Evolutionary conservation across 257 asterid genomes (phyloP).

Genomic region (Scutellaria baicalensis): DNA sequence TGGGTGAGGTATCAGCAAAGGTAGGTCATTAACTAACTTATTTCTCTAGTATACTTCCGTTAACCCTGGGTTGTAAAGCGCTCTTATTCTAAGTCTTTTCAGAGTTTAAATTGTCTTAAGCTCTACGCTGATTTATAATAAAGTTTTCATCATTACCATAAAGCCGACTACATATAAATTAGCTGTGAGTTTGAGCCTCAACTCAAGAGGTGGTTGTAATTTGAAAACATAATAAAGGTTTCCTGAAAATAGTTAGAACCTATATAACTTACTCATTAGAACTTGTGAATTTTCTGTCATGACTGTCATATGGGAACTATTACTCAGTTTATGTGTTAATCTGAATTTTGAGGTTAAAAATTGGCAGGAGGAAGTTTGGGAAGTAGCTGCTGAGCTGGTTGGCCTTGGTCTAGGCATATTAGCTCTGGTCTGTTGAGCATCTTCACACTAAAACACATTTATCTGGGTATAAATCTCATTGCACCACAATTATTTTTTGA

Average conservation of each 20-base stretch:
- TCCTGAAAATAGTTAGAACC: neutral
- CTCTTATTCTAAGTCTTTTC: neutral
- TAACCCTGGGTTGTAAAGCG: neutral
- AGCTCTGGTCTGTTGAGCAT: slow-evolving; percentile 54
- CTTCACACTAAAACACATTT: neutral
- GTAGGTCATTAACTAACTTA: slow-evolving; percentile 25
- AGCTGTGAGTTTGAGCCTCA: neutral
- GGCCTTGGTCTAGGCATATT: slow-evolving; percentile 88
- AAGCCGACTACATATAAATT: neutral
- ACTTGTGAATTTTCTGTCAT: neutral
- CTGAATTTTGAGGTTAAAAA: slow-evolving; percentile 16
- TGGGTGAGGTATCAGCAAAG: slow-evolving; percentile 96
- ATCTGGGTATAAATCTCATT: slow-evolving; percentile 12
- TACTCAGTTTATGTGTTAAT: neutral
- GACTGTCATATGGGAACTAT: neutral
- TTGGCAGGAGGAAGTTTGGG: slow-evolving; percentile 98
- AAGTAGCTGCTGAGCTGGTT: slow-evolving; percentile 89
- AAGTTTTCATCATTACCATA: neutral
- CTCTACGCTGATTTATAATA: neutral
- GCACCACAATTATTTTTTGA: slow-evolving; percentile 17
- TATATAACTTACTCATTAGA: neutral
- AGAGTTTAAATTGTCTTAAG: slow-evolving; percentile 1
- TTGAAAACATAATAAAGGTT: neutral
- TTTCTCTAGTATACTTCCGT: neutral
- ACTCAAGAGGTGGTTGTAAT: neutral